Conservation (phyloP, 2,329 filamentous ascomycete genomes). For the Colletotrichum musae region DNA sequence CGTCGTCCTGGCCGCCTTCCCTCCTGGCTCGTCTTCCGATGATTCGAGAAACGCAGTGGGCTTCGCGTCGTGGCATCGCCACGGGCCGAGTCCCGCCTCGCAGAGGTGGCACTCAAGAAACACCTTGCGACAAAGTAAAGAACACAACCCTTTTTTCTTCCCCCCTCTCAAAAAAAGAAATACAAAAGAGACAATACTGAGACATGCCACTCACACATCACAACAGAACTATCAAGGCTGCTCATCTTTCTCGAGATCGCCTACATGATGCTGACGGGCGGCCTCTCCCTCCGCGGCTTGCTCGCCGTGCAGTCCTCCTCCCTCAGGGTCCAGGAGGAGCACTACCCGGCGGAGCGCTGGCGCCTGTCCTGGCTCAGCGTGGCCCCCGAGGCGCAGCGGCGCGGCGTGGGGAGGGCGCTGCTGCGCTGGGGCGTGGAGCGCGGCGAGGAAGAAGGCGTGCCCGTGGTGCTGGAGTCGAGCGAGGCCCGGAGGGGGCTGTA, state of each 20-base stretch:
- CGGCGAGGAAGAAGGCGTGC: slow-evolving; percentile 11
- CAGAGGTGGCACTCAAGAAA: slow-evolving; percentile 4
- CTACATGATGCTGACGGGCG: too few species aligned
- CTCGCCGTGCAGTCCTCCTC: too few species aligned
- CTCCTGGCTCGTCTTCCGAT: not conserved
- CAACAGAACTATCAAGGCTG: not conserved
- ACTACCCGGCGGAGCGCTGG: slow-evolving; percentile 22
- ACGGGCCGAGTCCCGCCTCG: not conserved
- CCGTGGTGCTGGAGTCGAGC: slow-evolving; percentile 12
- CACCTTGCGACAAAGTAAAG: not conserved
- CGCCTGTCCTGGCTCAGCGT: slow-evolving; percentile 14
- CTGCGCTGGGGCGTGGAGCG: slow-evolving; percentile 14
- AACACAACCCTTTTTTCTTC: not conserved
- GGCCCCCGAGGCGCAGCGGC: not conserved
- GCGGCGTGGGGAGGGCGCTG: not conserved
- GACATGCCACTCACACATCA: too few species aligned
- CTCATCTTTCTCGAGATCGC: not conserved
- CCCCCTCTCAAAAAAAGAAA: too few species aligned
- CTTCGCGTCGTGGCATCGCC: not conserved
- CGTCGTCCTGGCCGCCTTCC: not conserved
- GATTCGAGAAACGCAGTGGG: not conserved
- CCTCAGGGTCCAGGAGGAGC: not conserved
- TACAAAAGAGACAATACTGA: too few species aligned
- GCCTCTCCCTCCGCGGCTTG: too few species aligned
- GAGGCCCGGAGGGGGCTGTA: not conserved